These are phyloP conservation scores for Oryza longistaminata DNA, from an alignment of 176 grass and related monocot species.

Conservation along the genomic window DNA sequence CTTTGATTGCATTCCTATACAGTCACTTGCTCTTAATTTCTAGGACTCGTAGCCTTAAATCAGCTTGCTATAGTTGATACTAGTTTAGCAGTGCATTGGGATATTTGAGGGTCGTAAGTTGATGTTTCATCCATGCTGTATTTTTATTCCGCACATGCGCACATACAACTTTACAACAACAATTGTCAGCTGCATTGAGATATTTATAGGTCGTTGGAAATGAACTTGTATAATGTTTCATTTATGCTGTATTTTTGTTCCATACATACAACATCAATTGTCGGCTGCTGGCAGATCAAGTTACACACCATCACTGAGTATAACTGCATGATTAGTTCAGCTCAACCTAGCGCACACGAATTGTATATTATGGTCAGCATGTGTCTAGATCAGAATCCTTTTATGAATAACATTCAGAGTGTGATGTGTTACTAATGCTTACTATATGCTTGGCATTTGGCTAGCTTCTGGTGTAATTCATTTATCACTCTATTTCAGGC, in stretches of 20 bases:
- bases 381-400: not conserved
- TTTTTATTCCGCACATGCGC: too few relatives aligned
- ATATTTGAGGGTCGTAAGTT: too few relatives aligned
- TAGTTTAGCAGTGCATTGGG: too few relatives aligned
- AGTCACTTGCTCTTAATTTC: not conserved
- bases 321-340: not conserved
- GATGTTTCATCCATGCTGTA: too few relatives aligned
- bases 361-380: not conserved
- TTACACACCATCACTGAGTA: not conserved
- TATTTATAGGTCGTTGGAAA: not conserved
- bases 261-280: not conserved
- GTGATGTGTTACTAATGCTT: not conserved
- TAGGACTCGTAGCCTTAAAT: too few relatives aligned
- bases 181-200: not conserved
- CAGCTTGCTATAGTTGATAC: too few relatives aligned
- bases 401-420: not conserved
- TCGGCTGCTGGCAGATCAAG: not conserved
- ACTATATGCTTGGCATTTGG: not conserved
- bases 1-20: not conserved
- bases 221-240: not conserved
- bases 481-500: slow-evolving; percentile 47
- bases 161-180: too few relatives aligned
- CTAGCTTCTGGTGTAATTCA: slow-evolving; percentile 5
- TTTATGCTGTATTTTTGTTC: not conserved
- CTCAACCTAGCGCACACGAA: not conserved